Evolutionary conservation across 1,139 yeast genomes (phyloP).

Genomic region (Hyphopichia pseudoburtonii): DNA sequence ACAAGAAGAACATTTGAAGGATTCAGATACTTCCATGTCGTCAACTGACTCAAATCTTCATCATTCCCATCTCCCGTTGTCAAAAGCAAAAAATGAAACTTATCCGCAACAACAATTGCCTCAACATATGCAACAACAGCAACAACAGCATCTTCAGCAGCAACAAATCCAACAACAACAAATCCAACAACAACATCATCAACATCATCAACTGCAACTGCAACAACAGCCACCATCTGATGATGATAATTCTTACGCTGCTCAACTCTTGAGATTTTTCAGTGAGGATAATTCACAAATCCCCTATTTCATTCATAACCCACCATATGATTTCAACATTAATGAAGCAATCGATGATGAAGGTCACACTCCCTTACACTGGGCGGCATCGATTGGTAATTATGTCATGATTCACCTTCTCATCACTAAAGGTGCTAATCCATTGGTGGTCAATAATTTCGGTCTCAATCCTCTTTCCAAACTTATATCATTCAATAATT

Average conservation of each 20-base stretch:
- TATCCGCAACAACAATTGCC: neutral
- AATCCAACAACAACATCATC: conserved; percentile 1
- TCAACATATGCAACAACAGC: neutral
- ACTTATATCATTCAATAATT: conserved; percentile 81
- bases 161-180: no score
- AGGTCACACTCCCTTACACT: conserved; percentile 93
- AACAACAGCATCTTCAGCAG: no score
- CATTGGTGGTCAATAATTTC: conserved; percentile 65
- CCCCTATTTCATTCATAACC: conserved; percentile 69
- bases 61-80: conserved; percentile 14
- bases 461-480: conserved; percentile 89
- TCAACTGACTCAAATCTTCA: conserved; percentile 25
- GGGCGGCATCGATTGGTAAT: conserved; percentile 96
- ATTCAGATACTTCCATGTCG: conserved; percentile 45
- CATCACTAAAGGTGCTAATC: conserved; percentile 73
- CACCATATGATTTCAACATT: conserved; percentile 79
- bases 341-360: conserved; percentile 91
- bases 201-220: no score
- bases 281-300: conserved; percentile 72
- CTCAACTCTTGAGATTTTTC: conserved; percentile 59
- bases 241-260: conserved; percentile 48
- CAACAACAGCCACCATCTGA: conserved; percentile 14
- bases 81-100: conserved; percentile 8
- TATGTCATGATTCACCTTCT: conserved; percentile 68
- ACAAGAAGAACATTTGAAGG: conserved; percentile 40